These are phyloP conservation scores for Penicillium tannophilum DNA, from an alignment of 495 filamentous ascomycete genomes.

Conservation along the genomic window DNA sequence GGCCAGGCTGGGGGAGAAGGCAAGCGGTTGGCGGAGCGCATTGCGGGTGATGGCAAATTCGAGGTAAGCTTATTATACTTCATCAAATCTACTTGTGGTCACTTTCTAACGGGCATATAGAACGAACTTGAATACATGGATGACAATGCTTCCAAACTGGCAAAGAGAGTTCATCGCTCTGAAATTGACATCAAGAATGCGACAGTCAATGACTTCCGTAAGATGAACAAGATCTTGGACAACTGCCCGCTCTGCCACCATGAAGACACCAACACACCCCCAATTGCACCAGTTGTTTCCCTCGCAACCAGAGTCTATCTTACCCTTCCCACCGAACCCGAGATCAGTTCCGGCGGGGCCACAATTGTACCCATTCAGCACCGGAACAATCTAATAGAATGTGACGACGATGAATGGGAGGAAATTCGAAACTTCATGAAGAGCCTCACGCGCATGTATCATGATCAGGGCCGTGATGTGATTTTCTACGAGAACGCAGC, in stretches of 20 bases:
- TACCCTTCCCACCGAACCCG: conserved; percentile 87
- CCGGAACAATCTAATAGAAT: conserved; percentile 87
- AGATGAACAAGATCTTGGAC: conserved; percentile 85
- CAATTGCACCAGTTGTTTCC: conserved; percentile 87
- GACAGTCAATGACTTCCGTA: conserved; percentile 86
- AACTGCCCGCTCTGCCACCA: conserved; percentile 90
- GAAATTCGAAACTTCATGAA: conserved; percentile 99
- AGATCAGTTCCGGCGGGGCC: conserved; percentile 79
- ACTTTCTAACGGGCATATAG: conserved; percentile 43
- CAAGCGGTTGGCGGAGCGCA: conserved; percentile 80
- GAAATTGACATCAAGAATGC: conserved; percentile 87
- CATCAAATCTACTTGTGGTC: background rate
- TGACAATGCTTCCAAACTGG: conserved; percentile 89
- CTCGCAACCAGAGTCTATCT: conserved; percentile 85
- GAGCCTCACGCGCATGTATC: conserved; percentile 87
- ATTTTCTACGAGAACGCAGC: conserved; percentile 98
- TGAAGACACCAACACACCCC: conserved; percentile 80
- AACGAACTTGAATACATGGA: conserved; percentile 97
- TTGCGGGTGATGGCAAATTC: conserved; percentile 90
- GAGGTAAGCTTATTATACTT: conserved; percentile 48
- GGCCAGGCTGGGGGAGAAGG: conserved; percentile 82
- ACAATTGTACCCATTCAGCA: conserved; percentile 90
- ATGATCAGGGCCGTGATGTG: conserved; percentile 85
- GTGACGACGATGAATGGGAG: conserved; percentile 99
- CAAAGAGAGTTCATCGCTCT: conserved; percentile 84